Evolutionary conservation across 2,329 filamentous ascomycete genomes (phyloP).

Genomic region (Diaporthe citriasiana): DNA sequence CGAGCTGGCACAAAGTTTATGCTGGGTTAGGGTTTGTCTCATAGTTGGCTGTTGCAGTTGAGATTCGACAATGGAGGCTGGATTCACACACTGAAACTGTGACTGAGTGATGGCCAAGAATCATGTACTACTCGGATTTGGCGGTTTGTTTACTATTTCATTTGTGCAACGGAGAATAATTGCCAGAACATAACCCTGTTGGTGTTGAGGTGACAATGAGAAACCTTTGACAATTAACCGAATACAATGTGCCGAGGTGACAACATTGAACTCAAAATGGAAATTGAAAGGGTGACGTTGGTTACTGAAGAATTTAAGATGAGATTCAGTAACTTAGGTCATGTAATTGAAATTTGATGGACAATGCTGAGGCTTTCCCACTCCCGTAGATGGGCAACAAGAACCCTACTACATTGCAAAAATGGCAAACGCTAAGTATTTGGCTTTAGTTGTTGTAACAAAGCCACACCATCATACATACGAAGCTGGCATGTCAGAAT

Average conservation of each 20-base stretch:
- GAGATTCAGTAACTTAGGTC: too few species aligned
- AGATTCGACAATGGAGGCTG: background rate
- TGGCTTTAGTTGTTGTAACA: background rate
- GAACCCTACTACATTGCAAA: background rate
- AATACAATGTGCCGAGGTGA: too few species aligned
- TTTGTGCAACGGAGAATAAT: too few species aligned
- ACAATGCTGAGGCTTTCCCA: too few species aligned
- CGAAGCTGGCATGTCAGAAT: background rate
- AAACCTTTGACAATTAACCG: too few species aligned
- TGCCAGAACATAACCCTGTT: background rate
- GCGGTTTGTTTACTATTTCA: background rate
- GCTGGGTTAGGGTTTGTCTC: constrained; percentile 2
- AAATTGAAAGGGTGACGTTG: too few species aligned
- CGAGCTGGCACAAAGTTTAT: accelerated
- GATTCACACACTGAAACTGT: background rate
- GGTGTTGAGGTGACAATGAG: background rate
- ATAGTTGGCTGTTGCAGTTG: background rate
- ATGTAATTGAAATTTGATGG: too few species aligned
- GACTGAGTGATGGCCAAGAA: background rate
- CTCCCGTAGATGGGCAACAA: too few species aligned
- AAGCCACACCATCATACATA: background rate
- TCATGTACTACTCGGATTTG: too few species aligned
- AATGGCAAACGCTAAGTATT: background rate
- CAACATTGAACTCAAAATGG: too few species aligned
- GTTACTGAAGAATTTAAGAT: too few species aligned